Evolutionary conservation across 2,329 filamentous ascomycete genomes (phyloP), one percentile per base, ranked within the genome.

Genomic region (Coniochaeta ligniaria): DNA sequence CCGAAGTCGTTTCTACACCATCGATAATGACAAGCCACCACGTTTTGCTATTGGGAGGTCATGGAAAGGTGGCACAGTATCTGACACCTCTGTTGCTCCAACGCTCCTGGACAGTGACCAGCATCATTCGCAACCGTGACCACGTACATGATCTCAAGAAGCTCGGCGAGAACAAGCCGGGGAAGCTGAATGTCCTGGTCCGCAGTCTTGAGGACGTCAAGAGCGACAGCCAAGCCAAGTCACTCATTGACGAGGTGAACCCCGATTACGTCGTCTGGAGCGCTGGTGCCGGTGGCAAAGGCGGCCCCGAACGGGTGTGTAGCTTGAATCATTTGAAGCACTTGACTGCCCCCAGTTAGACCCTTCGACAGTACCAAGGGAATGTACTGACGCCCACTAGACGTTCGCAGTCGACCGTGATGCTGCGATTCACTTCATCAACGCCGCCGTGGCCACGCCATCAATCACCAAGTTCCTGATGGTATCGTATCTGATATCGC

Each of bases 1-100:
- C 28, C 28, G 28, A 31, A 31, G 28, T 31, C 28, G 28, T 31
- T 9, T 31, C 9, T 9, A 36, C 8, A 36, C 8, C 35, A 52
- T 17, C 45, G 57, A 58, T n/a, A n/a, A 67, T 58, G 63, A 68
- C 72, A 64, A 66, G 66, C 64, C 77, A 73, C 33, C 79, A 84
- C 70, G 84, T 93, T 62, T 85, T 93, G 63, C 75, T 95, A 65
- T 83, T 95, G 64, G 91, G 91, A 69, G 91, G 91, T 68, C 90
- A 93, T 76, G 91, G 91, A 76, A 91, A 92, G 72, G 75, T 95
- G 62, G 84, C 90, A 65, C 84, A 90, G 61, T 76, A 88, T 50
- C 81, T 95, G 43, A 95, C 91, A 9, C 89, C 89, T 1, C 81
- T 93, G 62, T 85, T 96, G 8, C 84, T 95, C 47, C 80, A 85